Evolutionary conservation across 768 basidiomycete species (phyloP).

Genomic region (Solioccasus polychromus): DNA sequence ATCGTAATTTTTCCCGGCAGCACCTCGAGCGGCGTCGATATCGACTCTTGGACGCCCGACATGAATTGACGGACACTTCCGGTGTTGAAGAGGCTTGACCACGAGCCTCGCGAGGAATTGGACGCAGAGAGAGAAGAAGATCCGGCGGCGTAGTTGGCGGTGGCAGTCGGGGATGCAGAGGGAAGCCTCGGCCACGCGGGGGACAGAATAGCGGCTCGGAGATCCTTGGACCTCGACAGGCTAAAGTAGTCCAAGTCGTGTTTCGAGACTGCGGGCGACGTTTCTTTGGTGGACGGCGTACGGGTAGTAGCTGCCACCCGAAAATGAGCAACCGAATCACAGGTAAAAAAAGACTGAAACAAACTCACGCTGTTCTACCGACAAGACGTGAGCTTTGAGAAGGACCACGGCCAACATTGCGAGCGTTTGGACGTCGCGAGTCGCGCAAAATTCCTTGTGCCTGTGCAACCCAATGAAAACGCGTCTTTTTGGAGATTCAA

Average conservation of each 20-base stretch:
- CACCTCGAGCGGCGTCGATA: slow-evolving; percentile 37
- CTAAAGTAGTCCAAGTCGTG: slow-evolving; percentile 60
- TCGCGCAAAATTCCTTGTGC: slow-evolving; percentile 39
- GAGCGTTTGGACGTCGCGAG: slow-evolving; percentile 77
- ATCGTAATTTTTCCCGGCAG: slow-evolving; percentile 22
- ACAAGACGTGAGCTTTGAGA: slow-evolving; percentile 41
- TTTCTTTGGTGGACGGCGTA: slow-evolving; percentile 19
- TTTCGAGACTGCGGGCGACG: slow-evolving; percentile 19
- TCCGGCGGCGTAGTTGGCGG: slow-evolving; percentile 33
- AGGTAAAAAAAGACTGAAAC: background rate
- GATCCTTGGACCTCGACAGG: slow-evolving; percentile 34
- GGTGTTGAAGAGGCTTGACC: slow-evolving; percentile 76
- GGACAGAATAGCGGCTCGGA: slow-evolving; percentile 40
- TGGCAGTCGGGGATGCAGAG: slow-evolving; percentile 40
- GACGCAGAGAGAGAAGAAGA: slow-evolving; percentile 49
- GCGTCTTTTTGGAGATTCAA: background rate
- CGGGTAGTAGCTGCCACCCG: background rate
- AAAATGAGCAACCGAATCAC: background rate
- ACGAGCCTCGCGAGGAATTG: slow-evolving; percentile 70
- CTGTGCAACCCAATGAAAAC: slow-evolving; percentile 27
- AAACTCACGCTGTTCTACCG: slow-evolving; percentile 16
- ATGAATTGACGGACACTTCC: slow-evolving; percentile 69
- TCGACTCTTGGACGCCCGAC: slow-evolving; percentile 53
- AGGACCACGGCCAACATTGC: slow-evolving; percentile 74
- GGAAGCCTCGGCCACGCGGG: slow-evolving; percentile 53